Base-by-base conservation (phyloP, 2,329 filamentous ascomycete species). In the Herpotrichia juniperi region DNA sequence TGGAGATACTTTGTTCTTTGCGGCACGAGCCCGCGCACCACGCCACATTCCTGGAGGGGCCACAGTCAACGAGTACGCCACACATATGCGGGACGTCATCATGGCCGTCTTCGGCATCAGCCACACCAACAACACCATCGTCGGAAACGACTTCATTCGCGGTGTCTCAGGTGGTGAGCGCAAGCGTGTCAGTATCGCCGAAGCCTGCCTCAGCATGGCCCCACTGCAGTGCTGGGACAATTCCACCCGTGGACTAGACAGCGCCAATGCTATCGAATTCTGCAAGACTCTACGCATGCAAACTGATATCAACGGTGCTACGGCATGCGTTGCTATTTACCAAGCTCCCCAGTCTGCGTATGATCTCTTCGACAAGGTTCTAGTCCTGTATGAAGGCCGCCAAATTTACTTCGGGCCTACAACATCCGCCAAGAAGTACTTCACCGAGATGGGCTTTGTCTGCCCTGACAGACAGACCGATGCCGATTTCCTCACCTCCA, bases 171-270 rank as follows among this genome's bases (percentile, higher is more conserved):
- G 88, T 67, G 89, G 88, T 67, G 88, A 91, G 78, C 81, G 87
- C 69, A 93, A 94, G 76, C 86, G 91, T 68, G 90, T 96, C 4
- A 89, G 86, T 39, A 91, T 94, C 55, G 89, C 88, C 1, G 90
- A 94, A 72, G 90, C 90, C 59, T 82, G 88, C 53, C 77, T 92
- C 10, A 87, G 87, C 14, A 78, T 80, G 28, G 82, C 84, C 0
- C 81, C 81, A 0, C 71, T 86, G 1, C 87, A 90, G 68, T 88
- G 86, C 54, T 94, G 90, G 90, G 91, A 91, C 66, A 91, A 91
- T 77, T 87, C 83, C 34, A 91, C 88, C 22, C 81, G 88, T 74
- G 88, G 88, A 73, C 78, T 91, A 26, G 88, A 91, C 74, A 87
- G 83, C 26, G 88, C 87, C 73, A 91, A 90, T 71, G 88, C 88